phyloP scores from a whole-genome alignment of 2,329 filamentous ascomycete genomes.

The Aspergillus sp. region DNA sequence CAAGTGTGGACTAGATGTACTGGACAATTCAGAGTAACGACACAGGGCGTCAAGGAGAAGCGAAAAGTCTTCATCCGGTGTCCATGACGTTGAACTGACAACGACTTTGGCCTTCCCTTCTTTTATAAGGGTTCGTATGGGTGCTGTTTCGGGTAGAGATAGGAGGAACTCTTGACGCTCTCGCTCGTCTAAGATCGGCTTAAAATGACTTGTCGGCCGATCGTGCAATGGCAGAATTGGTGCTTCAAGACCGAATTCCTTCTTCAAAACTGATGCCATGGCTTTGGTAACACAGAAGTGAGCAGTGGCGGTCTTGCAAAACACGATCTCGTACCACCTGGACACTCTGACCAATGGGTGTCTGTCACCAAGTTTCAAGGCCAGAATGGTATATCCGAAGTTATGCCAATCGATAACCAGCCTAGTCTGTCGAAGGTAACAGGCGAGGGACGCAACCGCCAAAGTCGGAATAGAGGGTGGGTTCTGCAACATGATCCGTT shows the following conservation, averaged over 20 bases:
- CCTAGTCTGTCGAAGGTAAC: slow-evolving; percentile 73
- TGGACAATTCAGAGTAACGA: slow-evolving; percentile 62
- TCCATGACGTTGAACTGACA: slow-evolving; percentile 96
- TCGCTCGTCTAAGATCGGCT: slow-evolving; percentile 58
- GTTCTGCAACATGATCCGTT: slow-evolving; percentile 57
- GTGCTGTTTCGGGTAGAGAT: slow-evolving; percentile 63
- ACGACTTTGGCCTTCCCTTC: slow-evolving; percentile 65
- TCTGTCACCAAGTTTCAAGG: slow-evolving; percentile 58
- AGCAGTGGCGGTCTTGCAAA: slow-evolving; percentile 67
- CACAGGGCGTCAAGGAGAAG: slow-evolving; percentile 81
- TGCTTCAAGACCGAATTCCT: slow-evolving; percentile 64
- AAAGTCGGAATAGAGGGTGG: slow-evolving; percentile 93
- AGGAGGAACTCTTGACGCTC: slow-evolving; percentile 62
- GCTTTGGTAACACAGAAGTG: slow-evolving; percentile 88
- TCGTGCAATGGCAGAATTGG: slow-evolving; percentile 78
- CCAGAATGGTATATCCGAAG: slow-evolving; percentile 93
- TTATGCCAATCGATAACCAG: slow-evolving; percentile 98
- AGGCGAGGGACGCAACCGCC: slow-evolving; percentile 69
- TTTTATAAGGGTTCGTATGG: slow-evolving; percentile 60
- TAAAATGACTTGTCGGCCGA: slow-evolving; percentile 79
- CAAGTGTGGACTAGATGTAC: slow-evolving; percentile 45
- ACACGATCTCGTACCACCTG: slow-evolving; percentile 71
- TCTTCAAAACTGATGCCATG: slow-evolving; percentile 73
- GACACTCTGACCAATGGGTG: slow-evolving; percentile 79
- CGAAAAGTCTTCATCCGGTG: slow-evolving; percentile 91